Evolutionary conservation across 371 early-diverging fungal genomes (phyloP).

Genomic region (Chytridiales sp.): DNA sequence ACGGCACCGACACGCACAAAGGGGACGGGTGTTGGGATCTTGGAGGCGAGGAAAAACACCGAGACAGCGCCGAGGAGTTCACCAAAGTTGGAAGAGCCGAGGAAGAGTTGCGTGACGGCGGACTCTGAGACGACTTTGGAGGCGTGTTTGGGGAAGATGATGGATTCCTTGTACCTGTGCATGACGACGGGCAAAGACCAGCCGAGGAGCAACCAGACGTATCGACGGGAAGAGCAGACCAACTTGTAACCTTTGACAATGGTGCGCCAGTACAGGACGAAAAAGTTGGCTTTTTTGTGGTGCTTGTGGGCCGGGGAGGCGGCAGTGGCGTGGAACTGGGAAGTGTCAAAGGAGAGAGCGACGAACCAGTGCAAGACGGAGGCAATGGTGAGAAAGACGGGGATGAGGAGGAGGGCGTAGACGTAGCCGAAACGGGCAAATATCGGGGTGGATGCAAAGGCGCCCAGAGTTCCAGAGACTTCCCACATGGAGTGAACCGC

Average conservation of each 20-base stretch:
- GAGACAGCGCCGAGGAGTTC: conserved; percentile 48
- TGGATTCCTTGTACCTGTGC: conserved; percentile 51
- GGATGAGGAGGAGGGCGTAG: conserved; percentile 42
- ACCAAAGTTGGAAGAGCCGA: conserved; percentile 55
- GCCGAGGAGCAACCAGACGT: conserved; percentile 51
- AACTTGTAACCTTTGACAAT: conserved; percentile 39
- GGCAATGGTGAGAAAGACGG: conserved; percentile 43
- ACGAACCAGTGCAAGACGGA: too few relatives aligned
- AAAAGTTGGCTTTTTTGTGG: too few relatives aligned
- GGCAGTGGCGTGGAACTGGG: conserved; percentile 37
- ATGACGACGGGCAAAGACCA: conserved; percentile 50
- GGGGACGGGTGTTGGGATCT: conserved; percentile 46
- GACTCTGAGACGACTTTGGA: conserved; percentile 38
- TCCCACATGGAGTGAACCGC: conserved; percentile 54
- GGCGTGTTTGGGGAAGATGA: conserved; percentile 45
- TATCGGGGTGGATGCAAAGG: conserved; percentile 47
- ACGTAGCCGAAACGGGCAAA: conserved; percentile 39
- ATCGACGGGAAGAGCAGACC: conserved; percentile 45
- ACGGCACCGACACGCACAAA: too few relatives aligned
- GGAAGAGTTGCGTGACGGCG: conserved; percentile 42
- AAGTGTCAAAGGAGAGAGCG: too few relatives aligned
- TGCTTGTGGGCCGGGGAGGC: too few relatives aligned
- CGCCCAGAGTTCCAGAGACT: conserved; percentile 53
- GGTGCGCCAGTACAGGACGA: conserved; percentile 40
- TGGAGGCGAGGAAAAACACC: conserved; percentile 44